phyloP scores from a whole-genome alignment of 2,329 filamentous ascomycete species.

The Aspergillus pseudoviridinutans region DNA sequence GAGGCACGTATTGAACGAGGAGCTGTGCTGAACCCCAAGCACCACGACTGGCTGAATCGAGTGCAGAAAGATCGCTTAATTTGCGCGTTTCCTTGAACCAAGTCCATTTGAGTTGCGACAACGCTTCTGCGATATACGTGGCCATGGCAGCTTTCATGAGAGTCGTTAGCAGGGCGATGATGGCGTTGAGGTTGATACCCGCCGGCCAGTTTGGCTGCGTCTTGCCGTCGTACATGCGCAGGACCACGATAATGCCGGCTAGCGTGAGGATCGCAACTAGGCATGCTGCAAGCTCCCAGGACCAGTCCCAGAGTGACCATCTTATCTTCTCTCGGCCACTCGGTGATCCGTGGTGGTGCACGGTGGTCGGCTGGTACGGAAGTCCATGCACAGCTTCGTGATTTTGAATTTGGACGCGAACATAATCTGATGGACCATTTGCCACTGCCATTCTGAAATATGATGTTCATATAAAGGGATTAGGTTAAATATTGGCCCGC shows the following conservation, averaged over 20 bases:
- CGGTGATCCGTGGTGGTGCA: not conserved
- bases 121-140: conserved; percentile 25
- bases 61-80: conserved; percentile 27
- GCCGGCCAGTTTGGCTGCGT: conserved; percentile 29
- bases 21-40: conserved; percentile 26
- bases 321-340: not conserved
- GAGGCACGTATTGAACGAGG: conserved; percentile 21
- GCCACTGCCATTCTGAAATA: not conserved
- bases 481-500: no score
- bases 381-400: not conserved
- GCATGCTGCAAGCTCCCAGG: conserved; percentile 18
- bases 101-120: conserved; percentile 34
- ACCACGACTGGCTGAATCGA: conserved; percentile 34
- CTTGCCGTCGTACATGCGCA: conserved; percentile 25
- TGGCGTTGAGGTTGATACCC: conserved; percentile 29
- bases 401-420: not conserved
- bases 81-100: conserved; percentile 27
- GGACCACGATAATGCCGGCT: conserved; percentile 29
- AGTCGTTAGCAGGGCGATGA: conserved; percentile 27
- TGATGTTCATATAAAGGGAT: no score
- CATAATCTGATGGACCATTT: not conserved
- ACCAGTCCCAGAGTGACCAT: conserved; percentile 15
- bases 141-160: conserved; percentile 29
- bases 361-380: not conserved
- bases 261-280: conserved; percentile 31